Conservation (phyloP, 164 flowering plant species). For the Warburgia ugandensis region DNA sequence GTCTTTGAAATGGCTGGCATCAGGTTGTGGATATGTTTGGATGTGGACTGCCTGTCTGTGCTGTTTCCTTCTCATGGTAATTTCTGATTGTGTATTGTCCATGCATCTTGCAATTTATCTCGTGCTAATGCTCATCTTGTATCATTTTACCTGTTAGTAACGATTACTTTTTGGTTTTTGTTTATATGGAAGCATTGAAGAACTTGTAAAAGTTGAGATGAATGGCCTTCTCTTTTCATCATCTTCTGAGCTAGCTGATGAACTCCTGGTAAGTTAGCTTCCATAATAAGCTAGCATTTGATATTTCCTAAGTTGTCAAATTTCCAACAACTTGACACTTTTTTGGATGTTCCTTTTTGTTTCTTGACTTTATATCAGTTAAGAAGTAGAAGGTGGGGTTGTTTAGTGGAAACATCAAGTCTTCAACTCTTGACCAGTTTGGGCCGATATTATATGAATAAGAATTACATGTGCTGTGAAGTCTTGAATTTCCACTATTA, state of each 20-base stretch:
- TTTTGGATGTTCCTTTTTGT: no score
- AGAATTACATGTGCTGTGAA: no score
- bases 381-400: no score
- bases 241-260: constrained; percentile 88
- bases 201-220: constrained; percentile 68
- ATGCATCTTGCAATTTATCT: background rate
- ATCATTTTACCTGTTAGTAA: background rate
- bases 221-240: constrained; percentile 92
- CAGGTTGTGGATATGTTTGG: constrained; percentile 99
- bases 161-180: constrained; percentile 7
- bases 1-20: constrained; percentile 4
- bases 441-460: no score
- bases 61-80: constrained; percentile 94
- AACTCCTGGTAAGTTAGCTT: constrained; percentile 59
- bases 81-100: background rate
- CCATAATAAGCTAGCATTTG: no score
- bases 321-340: no score
- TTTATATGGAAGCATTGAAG: constrained; percentile 50
- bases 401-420: no score
- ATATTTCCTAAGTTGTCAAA: no score
- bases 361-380: no score
- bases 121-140: constrained; percentile 1
- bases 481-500: no score
- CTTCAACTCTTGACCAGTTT: no score
- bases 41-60: constrained; percentile 96